Percentiles rank a stretch among this genome's conserved stretches.
These are phyloP conservation scores for Candida corydali DNA, from an alignment of 805 yeast species.

Conservation along the genomic window DNA sequence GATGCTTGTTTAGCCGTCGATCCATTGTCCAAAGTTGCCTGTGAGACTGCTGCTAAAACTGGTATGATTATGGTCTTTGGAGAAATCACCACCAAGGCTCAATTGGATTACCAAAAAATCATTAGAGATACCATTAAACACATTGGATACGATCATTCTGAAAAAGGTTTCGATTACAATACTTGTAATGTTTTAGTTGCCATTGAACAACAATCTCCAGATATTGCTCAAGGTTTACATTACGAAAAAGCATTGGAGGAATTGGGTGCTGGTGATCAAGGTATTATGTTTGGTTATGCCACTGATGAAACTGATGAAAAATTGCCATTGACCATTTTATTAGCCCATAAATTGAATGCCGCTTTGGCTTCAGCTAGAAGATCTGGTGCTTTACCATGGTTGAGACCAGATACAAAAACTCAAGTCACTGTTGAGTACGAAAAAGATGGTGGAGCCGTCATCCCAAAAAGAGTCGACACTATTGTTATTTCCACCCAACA, in stretches of 20 bases:
- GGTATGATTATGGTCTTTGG: constrained; percentile 99
- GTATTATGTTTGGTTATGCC: constrained; percentile 99
- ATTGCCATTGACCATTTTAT: constrained; percentile 88
- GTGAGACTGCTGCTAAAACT: constrained; percentile 98
- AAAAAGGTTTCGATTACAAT: constrained; percentile 97
- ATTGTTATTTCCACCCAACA: constrained; percentile 97
- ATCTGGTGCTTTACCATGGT: constrained; percentile 90
- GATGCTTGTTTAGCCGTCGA: constrained; percentile 96
- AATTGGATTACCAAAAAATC: constrained; percentile 93
- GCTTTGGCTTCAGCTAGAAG: constrained; percentile 98
- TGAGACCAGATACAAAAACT: constrained; percentile 99
- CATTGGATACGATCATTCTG: constrained; percentile 95
- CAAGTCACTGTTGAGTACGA: constrained; percentile 98
- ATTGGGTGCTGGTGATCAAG: constrained; percentile 99
- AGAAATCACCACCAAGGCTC: constrained; percentile 97
- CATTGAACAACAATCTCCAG: constrained; percentile 98
- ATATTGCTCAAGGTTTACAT: constrained; percentile 99
- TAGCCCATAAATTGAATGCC: constrained; percentile 94
- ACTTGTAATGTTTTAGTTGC: constrained; percentile 99
- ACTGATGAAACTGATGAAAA: constrained; percentile 98
- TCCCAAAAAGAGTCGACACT: constrained; percentile 96
- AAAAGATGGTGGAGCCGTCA: constrained; percentile 90
- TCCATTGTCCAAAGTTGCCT: constrained; percentile 97
- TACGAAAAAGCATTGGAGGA: constrained; percentile 94
- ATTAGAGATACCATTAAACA: constrained; percentile 97